Base-by-base conservation (phyloP, 768 basidiomycete genomes). In the Rubroboletus satanas region DNA sequence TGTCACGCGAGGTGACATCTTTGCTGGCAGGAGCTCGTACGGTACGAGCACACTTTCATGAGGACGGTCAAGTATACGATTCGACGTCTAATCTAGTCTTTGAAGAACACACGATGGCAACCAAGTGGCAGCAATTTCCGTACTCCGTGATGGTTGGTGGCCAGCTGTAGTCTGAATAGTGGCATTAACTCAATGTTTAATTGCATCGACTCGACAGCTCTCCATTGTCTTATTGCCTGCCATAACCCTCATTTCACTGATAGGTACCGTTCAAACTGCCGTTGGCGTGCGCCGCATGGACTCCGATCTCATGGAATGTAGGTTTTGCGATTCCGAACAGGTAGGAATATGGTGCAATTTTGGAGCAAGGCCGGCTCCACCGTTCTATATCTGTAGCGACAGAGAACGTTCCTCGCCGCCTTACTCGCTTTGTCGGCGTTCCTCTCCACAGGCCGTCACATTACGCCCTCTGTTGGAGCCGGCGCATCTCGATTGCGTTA, bases 111-210 rank as follows among this genome's bases (percentile, higher is more conserved):
- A 28, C 37, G 36, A 35, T 55, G 51, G 43, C 32, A 32, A 6
- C 17, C 50, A 17, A 48, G 59, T 57, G 54, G 54, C 37, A 56
- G 23, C 15, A 46, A 37, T 21, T 15, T 32, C 32, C 33, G n/a
- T 18, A 12, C 26, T 32, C 12, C 15, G 15, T 3, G 10, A 32
- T 43, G 29, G 21, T 21, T 5, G 26, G 26, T 35, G 18, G 58
- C 52, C 58, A 50, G 59, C 59, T 48, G 41, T 60, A 26, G 26
- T 28, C 17, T 21, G 21, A 29, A 48, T 36, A 23, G 9, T 44
- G 36, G 5, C 12, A 10, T 29, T 14, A 2, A 32, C n/a, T n/a
- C 37, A 10, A 38, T 7, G 12, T 39, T 15, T 18, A 8, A 37
- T n/a, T n/a, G 8, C 11, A 21, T 35, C 28, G 36, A 6, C 17